Evolutionary conservation across 2,329 filamentous ascomycete genomes (phyloP).

Genomic region (Cordyceps tenuipes): DNA sequence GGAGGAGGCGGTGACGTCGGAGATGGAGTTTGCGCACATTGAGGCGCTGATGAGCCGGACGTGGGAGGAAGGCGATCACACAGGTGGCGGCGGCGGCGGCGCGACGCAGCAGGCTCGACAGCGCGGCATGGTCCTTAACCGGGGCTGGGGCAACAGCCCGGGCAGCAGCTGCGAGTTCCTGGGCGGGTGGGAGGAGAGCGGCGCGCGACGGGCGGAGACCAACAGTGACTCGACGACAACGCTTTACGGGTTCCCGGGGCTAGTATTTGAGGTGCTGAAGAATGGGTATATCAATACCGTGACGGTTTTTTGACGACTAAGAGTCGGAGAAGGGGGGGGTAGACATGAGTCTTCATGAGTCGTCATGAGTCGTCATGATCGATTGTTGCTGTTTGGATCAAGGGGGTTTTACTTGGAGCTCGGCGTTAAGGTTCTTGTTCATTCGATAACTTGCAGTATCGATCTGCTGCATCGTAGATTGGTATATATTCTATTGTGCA

Average conservation of each 20-base stretch:
- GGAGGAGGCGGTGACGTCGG: conserved; percentile 53
- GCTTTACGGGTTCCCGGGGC: conserved; percentile 83
- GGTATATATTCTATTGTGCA: not conserved
- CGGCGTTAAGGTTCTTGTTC: not conserved
- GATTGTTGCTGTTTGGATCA: not conserved
- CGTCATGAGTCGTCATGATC: not conserved
- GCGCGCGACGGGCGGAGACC: conserved; percentile 44
- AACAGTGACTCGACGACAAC: conserved; percentile 62
- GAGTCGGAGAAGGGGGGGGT: not conserved
- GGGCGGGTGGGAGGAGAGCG: conserved; percentile 76
- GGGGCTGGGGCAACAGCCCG: conserved; percentile 85
- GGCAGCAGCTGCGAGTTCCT: conserved; percentile 82
- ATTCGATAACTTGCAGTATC: not conserved
- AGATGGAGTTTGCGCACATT: conserved; percentile 68
- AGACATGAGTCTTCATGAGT: not conserved
- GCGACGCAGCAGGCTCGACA: conserved; percentile 41
- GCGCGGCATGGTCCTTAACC: conserved; percentile 78
- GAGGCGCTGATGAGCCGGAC: conserved; percentile 58
- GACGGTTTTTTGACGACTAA: conserved; percentile 63
- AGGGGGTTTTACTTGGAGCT: not conserved
- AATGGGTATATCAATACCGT: conserved; percentile 84
- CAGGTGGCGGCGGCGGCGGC: conserved; percentile 21
- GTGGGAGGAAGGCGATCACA: conserved; percentile 66
- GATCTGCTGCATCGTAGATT: not conserved
- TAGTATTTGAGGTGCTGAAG: conserved; percentile 93